Conservation (phyloP, 306 rosid species). For the Citrullus amarus region DNA sequence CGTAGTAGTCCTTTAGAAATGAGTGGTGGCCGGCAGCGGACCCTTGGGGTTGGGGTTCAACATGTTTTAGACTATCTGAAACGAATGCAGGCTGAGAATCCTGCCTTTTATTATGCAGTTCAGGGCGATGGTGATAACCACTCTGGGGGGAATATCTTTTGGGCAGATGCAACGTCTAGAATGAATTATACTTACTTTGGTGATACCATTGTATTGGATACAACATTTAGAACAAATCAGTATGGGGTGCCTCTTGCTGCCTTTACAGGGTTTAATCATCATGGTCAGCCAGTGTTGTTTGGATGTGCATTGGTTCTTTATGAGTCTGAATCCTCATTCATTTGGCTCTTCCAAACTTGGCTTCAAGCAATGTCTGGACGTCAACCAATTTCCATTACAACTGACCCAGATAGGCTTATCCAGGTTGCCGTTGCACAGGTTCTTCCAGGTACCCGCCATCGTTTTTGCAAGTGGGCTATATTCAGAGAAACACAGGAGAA, state of each 20-base stretch:
- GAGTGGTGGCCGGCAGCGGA: conserved; percentile 59
- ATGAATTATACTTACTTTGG: conserved; percentile 66
- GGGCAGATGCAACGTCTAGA: conserved; percentile 64
- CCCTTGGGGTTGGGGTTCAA: conserved; percentile 60
- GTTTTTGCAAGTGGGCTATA: conserved; percentile 56
- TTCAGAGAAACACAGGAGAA: conserved; percentile 51
- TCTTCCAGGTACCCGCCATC: conserved; percentile 58
- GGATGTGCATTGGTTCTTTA: conserved; percentile 61
- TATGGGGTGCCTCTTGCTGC: conserved; percentile 56
- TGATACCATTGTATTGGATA: conserved; percentile 64
- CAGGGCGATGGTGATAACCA: conserved; percentile 49
- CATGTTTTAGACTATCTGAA: conserved; percentile 65
- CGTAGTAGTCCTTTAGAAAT: conserved; percentile 27
- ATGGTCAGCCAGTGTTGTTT: conserved; percentile 66
- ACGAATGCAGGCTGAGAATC: conserved; percentile 77
- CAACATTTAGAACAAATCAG: conserved; percentile 41
- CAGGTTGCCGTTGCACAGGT: conserved; percentile 62
- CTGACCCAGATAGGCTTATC: conserved; percentile 49
- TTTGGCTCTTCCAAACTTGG: conserved; percentile 76
- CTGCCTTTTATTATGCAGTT: conserved; percentile 56
- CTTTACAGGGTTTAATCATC: conserved; percentile 69
- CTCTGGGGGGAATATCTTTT: conserved; percentile 53
- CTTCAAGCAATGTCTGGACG: conserved; percentile 66
- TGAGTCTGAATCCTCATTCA: conserved; percentile 53
- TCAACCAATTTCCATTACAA: conserved; percentile 61